Evolutionary conservation across 2,329 filamentous ascomycete genomes (phyloP).

Genomic region (Aspergillus sp.): DNA sequence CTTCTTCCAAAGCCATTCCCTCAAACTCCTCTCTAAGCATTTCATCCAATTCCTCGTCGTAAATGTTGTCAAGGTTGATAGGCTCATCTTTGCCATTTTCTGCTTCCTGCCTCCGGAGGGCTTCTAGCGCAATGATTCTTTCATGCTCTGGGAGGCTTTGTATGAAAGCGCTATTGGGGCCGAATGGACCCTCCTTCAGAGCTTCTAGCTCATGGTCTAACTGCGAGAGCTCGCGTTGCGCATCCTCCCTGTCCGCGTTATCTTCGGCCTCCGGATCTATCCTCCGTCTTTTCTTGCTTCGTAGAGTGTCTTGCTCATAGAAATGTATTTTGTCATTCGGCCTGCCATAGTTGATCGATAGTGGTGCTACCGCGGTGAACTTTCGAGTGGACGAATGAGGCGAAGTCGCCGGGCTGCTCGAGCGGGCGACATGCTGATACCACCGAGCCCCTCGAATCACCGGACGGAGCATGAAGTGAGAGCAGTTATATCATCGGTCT

Average conservation of each 20-base stretch:
- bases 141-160: slow-evolving; percentile 42
- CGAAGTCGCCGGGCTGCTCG: slow-evolving; percentile 29
- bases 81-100: slow-evolving; percentile 30
- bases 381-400: slow-evolving; percentile 24
- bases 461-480: slow-evolving; percentile 46
- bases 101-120: slow-evolving; percentile 42
- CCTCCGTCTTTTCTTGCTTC: slow-evolving; percentile 36
- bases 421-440: slow-evolving; percentile 42
- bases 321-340: slow-evolving; percentile 44
- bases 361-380: slow-evolving; percentile 33
- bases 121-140: slow-evolving; percentile 41
- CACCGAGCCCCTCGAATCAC: slow-evolving; percentile 44
- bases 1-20: slow-evolving; percentile 36
- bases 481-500: slow-evolving; percentile 34
- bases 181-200: slow-evolving; percentile 44
- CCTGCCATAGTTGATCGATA: slow-evolving; percentile 32
- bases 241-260: slow-evolving; percentile 35
- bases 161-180: slow-evolving; percentile 46
- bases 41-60: slow-evolving; percentile 44
- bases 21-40: slow-evolving; percentile 41
- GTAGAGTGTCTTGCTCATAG: slow-evolving; percentile 42
- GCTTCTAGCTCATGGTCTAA: slow-evolving; percentile 42
- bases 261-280: slow-evolving; percentile 43
- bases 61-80: slow-evolving; percentile 35
- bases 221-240: slow-evolving; percentile 39